A percentile compares a stretch with the other conserved stretches of the same genome.
Evolutionary conservation across 768 basidiomycete species (phyloP).

Genomic region (Podaxis sp.): DNA sequence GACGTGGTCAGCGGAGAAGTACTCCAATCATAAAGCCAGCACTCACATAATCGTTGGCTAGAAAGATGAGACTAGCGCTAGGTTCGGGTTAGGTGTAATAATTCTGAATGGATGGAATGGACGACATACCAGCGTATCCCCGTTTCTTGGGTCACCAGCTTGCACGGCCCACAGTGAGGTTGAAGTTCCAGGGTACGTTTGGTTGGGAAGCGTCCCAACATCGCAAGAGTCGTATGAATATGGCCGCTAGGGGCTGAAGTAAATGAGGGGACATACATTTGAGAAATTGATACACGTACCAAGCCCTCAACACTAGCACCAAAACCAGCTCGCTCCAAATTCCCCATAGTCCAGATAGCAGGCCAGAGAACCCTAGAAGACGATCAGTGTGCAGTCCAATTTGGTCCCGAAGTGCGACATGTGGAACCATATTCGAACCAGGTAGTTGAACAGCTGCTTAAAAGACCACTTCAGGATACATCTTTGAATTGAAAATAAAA

Average conservation of each 20-base stretch:
- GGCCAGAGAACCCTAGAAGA: constrained; percentile 71
- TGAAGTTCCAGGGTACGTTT: constrained; percentile 53
- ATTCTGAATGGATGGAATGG: not conserved
- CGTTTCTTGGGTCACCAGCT: constrained; percentile 35
- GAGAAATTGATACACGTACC: constrained; percentile 11
- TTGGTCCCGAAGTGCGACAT: not conserved
- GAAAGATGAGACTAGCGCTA: constrained; percentile 55
- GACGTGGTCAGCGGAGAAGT: not conserved
- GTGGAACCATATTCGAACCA: constrained; percentile 47
- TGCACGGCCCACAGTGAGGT: constrained; percentile 42
- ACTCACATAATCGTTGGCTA: constrained; percentile 43
- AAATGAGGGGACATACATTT: not conserved
- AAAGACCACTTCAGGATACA: not conserved
- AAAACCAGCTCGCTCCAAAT: constrained; percentile 38
- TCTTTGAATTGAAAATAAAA: no score
- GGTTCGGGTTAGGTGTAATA: not conserved
- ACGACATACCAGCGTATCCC: constrained; percentile 28
- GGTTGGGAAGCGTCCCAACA: constrained; percentile 75
- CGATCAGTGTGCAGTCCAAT: not conserved
- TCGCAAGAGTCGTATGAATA: constrained; percentile 73
- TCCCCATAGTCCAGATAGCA: constrained; percentile 74
- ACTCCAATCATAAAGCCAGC: not conserved
- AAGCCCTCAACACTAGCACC: constrained; percentile 52
- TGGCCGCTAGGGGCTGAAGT: constrained; percentile 41
- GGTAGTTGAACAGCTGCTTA: constrained; percentile 69